Base-by-base conservation (phyloP, 2,329 filamentous ascomycete species). In the Fusarium palustre region DNA sequence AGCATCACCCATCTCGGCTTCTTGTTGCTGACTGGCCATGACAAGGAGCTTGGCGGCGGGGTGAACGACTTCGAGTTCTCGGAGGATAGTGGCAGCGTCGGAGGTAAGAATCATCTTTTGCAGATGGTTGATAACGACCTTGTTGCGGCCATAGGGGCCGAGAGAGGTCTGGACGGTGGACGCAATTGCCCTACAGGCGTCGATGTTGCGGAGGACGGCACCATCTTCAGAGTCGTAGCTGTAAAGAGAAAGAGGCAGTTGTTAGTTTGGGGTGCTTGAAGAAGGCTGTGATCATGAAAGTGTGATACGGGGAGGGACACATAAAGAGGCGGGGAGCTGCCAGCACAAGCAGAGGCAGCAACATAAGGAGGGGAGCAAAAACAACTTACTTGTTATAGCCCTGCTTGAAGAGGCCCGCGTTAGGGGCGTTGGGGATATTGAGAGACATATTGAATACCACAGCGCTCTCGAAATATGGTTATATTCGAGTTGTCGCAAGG, bases 201-300 rank as follows among this genome's bases (percentile, higher is more conserved):
- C 97, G 83, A 99, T 98, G 82, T 99, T 99, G 79, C 96, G 94
- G 72, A 98, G 87, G 73, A 99, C 94, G 74, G 96, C 97, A 79
- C 96, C 96, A 92, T 99, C 96, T 90, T 99, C 97, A 66, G 95
- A 91, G 80, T 98, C 95, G 85, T 99, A 97, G 87, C 97, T 98
- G 41, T 52, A 55, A 55, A 43, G 24, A 45, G 56, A 20, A 50
- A 55, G 46, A 30, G n/a, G 50, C 2, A 31, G n/a, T 16, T 24
- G 20, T 61, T 25, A 68, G 64, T 18, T 20, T 36, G 11, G 20
- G 33, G 41, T n/a, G 24, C 9, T 30, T 18, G 10, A 36, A 52
- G 16, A 43, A n/a, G 16, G 22, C 53, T 34, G 52, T 22, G 50
- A 33, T 62, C 49, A 24, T 64, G 41, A 53, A 38, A 20, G 43